These are phyloP conservation scores for Peronospora farinosa DNA, from an alignment of 352 stramenopile species.

Conservation along the genomic window DNA sequence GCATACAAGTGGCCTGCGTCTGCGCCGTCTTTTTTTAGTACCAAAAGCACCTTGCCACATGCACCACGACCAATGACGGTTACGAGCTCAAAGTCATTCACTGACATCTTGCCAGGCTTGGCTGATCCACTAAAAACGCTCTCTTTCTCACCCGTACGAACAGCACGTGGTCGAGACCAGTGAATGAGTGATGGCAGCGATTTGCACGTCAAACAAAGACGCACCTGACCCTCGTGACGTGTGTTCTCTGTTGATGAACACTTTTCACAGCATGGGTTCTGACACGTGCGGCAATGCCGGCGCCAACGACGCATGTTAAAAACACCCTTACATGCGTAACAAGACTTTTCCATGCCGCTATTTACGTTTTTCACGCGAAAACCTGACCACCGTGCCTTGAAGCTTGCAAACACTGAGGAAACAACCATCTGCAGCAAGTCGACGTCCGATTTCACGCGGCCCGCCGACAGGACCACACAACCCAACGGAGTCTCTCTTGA, in stretches of 20 bases:
- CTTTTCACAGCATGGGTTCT: conserved; percentile 62
- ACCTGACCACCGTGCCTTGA: conserved; percentile 65
- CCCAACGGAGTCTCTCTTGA: conserved; percentile 47
- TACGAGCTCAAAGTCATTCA: conserved; percentile 74
- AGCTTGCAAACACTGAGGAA: conserved; percentile 55
- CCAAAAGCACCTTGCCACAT: conserved; percentile 62
- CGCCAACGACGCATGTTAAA: conserved; percentile 76
- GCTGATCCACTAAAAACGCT: conserved; percentile 58
- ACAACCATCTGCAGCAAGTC: conserved; percentile 49
- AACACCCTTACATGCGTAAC: conserved; percentile 55
- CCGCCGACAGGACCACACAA: conserved; percentile 46
- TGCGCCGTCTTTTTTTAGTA: conserved; percentile 59
- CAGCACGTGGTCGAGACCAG: conserved; percentile 57
- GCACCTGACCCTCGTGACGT: conserved; percentile 56
- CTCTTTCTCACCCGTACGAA: conserved; percentile 63
- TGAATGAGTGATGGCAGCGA: conserved; percentile 59
- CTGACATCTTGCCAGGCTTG: conserved; percentile 63
- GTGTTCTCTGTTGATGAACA: conserved; percentile 61
- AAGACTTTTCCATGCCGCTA: conserved; percentile 58
- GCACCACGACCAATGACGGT: conserved; percentile 65
- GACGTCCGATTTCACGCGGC: conserved; percentile 38
- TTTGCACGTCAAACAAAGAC: conserved; percentile 52
- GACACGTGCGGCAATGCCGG: conserved; percentile 61
- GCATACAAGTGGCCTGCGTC: conserved; percentile 58
- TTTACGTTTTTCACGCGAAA: conserved; percentile 73